Evolutionary conservation across 441 rosid species (phyloP).

Genomic region (Croton laevigatus): DNA sequence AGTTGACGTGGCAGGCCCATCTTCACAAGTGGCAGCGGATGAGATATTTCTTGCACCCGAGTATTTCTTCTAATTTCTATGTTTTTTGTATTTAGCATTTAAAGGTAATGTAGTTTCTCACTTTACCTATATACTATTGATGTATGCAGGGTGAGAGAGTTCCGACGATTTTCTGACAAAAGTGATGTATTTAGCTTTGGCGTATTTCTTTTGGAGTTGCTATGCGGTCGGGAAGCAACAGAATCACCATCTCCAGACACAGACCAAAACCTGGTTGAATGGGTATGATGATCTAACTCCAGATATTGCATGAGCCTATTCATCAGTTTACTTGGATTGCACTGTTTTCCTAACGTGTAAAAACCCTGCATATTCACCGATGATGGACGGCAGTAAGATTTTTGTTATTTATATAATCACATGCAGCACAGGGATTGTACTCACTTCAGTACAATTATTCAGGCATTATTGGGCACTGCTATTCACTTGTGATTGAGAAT

Average conservation of each 20-base stretch:
- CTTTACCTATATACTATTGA: conserved; percentile 12
- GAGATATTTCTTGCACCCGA: conserved; percentile 89
- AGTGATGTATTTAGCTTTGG: conserved; percentile 72
- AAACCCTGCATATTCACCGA: not conserved
- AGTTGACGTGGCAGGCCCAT: conserved; percentile 70
- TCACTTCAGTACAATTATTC: too few species aligned
- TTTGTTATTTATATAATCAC: not conserved
- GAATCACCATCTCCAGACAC: conserved; percentile 52
- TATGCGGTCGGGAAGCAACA: conserved; percentile 50
- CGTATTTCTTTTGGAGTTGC: conserved; percentile 63
- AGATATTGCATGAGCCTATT: not conserved
- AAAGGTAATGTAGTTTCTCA: conserved; percentile 1
- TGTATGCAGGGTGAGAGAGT: conserved; percentile 40
- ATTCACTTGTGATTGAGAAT: too few species aligned
- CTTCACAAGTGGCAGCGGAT: conserved; percentile 63
- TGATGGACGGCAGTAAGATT: not conserved
- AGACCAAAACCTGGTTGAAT: conserved; percentile 58
- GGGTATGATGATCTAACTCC: conserved; percentile 56
- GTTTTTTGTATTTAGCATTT: conserved; percentile 12
- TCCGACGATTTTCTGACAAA: conserved; percentile 40
- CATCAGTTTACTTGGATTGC: not conserved
- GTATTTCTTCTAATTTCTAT: conserved; percentile 35
- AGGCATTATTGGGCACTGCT: too few species aligned
- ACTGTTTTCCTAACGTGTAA: too few species aligned
- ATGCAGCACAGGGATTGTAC: not conserved